Evolutionary conservation across 2,329 filamentous ascomycete genomes (phyloP).

Genomic region (Fusarium sulawesiense): DNA sequence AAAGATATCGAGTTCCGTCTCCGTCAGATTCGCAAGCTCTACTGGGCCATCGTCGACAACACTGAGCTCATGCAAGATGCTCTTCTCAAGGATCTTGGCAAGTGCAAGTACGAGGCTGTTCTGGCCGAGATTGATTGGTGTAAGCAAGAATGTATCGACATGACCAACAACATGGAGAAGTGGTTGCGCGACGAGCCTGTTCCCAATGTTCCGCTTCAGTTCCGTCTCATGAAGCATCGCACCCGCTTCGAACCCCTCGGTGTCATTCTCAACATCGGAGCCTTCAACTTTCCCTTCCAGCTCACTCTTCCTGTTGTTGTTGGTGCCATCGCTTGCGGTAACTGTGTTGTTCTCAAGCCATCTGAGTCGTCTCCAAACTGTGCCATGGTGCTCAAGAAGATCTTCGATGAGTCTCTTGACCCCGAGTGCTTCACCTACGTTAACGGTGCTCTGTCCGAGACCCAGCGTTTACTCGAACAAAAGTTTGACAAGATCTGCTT

Average conservation of each 20-base stretch:
- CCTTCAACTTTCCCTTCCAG: slow-evolving; percentile 94
- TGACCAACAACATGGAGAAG: slow-evolving; percentile 79
- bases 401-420: slow-evolving; percentile 82
- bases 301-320: slow-evolving; percentile 82
- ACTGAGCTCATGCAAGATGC: slow-evolving; percentile 78
- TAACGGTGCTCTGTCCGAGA: slow-evolving; percentile 85
- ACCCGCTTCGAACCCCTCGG: slow-evolving; percentile 91
- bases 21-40: slow-evolving; percentile 89
- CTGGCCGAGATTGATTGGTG: slow-evolving; percentile 82
- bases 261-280: slow-evolving; percentile 83
- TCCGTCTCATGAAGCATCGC: slow-evolving; percentile 76
- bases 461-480: slow-evolving; percentile 82
- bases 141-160: slow-evolving; percentile 83
- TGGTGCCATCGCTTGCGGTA: slow-evolving; percentile 92
- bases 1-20: slow-evolving; percentile 85
- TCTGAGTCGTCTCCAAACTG: slow-evolving; percentile 83
- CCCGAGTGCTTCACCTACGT: slow-evolving; percentile 79
- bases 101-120: slow-evolving; percentile 78
- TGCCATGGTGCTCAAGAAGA: slow-evolving; percentile 82
- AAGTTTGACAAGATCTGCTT: slow-evolving; percentile 99
- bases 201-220: slow-evolving; percentile 74
- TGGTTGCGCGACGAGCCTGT: slow-evolving; percentile 87
- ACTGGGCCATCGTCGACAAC: slow-evolving; percentile 90
- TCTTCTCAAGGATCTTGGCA: slow-evolving; percentile 80
- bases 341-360: slow-evolving; percentile 90